phyloP scores from a whole-genome alignment of 768 basidiomycete genomes.

The Boletus sp. region DNA sequence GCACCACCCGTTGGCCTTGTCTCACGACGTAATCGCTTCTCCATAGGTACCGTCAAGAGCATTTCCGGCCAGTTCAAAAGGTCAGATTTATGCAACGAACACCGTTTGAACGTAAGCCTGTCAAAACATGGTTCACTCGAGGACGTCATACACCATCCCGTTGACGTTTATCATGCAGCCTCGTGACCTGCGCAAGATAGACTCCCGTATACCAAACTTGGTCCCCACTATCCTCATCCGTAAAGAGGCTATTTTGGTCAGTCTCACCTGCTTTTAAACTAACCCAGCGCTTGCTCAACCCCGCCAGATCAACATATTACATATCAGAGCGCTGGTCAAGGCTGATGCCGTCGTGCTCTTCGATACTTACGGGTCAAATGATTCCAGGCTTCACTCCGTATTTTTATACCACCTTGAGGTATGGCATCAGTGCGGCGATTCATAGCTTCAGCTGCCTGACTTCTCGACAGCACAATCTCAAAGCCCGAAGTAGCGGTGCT shows the following conservation, averaged over 20 bases:
- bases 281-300: constrained; percentile 11
- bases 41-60: constrained; percentile 76
- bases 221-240: constrained; percentile 92
- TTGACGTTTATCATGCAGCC: constrained; percentile 51
- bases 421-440: constrained; percentile 18
- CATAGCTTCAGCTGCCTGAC: constrained; percentile 7
- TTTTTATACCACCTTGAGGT: constrained; percentile 90
- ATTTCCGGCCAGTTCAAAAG: constrained; percentile 90
- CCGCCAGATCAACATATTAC: constrained; percentile 82
- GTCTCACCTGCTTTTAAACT: constrained; percentile 25
- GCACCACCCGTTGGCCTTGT: neutral
- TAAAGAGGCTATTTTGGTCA: constrained; percentile 81
- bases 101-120: constrained; percentile 80
- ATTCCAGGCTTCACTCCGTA: constrained; percentile 82
- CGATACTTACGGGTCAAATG: constrained; percentile 85
- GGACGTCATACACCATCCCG: constrained; percentile 18
- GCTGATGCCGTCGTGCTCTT: constrained; percentile 90
- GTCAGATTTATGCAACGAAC: constrained; percentile 83
- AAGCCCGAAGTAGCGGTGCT: constrained; percentile 60
- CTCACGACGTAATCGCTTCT: constrained; percentile 29
- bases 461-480: constrained; percentile 71
- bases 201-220: constrained; percentile 90
- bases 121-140: constrained; percentile 12
- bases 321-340: constrained; percentile 93
- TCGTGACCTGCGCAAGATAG: constrained; percentile 95